Evolutionary conservation across 2,329 filamentous ascomycete genomes (phyloP).

Genomic region (Immersiporthe knoxdaviesiana): DNA sequence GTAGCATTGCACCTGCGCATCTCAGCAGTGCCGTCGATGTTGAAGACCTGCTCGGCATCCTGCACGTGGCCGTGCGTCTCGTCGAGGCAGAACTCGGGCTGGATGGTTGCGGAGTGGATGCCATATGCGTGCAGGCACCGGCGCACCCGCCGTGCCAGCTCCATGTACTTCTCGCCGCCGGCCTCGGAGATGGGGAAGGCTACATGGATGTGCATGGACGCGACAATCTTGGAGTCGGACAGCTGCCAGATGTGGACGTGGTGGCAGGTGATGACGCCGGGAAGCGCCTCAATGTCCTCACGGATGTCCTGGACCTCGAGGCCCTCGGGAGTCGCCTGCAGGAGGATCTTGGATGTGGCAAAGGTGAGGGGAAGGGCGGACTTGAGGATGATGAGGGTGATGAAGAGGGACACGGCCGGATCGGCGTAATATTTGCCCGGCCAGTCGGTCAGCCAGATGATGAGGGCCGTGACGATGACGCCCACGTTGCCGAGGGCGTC

Average conservation of each 20-base stretch:
- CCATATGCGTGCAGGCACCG: conserved; percentile 93
- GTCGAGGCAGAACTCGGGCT: conserved; percentile 80
- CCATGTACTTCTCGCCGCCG: conserved; percentile 83
- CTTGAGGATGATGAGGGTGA: conserved; percentile 77
- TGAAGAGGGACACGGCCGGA: conserved; percentile 88
- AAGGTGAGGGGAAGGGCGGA: conserved; percentile 79
- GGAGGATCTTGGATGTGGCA: conserved; percentile 82
- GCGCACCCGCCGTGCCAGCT: conserved; percentile 78
- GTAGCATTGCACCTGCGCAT: conserved; percentile 30
- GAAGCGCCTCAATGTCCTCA: conserved; percentile 83
- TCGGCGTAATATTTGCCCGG: conserved; percentile 85
- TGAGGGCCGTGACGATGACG: conserved; percentile 78
- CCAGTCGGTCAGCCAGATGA: conserved; percentile 90
- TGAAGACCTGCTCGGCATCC: conserved; percentile 33
- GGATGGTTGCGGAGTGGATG: conserved; percentile 96
- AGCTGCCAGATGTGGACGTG: conserved; percentile 98
- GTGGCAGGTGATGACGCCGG: conserved; percentile 87
- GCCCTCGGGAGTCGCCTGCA: conserved; percentile 90
- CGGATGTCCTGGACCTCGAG: conserved; percentile 89
- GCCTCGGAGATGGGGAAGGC: conserved; percentile 86
- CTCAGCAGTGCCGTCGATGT: conserved; percentile 42
- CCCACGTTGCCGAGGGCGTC: conserved; percentile 86
- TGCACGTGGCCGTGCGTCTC: conserved; percentile 46
- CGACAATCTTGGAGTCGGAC: conserved; percentile 91
- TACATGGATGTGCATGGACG: conserved; percentile 91